A percentile compares a stretch with the other conserved stretches of the same genome.
These are phyloP conservation scores for Clathrospora elynae DNA, from an alignment of 2,329 filamentous ascomycete genomes.

Conservation along the genomic window DNA sequence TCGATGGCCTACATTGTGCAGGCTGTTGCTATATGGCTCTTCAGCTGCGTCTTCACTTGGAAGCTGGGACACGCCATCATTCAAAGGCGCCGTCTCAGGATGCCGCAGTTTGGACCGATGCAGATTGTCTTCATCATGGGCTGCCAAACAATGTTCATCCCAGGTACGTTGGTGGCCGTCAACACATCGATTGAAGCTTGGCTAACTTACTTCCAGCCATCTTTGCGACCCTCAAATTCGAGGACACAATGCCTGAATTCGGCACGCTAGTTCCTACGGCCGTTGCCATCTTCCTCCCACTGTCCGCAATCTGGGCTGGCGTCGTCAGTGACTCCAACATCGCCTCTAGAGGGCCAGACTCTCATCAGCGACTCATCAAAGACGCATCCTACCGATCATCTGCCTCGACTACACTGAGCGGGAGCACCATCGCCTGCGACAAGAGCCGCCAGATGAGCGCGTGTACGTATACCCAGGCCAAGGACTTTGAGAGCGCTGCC, in stretches of 20 bases:
- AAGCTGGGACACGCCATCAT: conserved; percentile 65
- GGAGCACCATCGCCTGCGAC: conserved; percentile 18
- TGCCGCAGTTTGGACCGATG: conserved; percentile 67
- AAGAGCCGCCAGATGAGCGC: conserved; percentile 27
- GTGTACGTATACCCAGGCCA: conserved; percentile 23
- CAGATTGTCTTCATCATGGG: conserved; percentile 71
- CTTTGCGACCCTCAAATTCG: conserved; percentile 64
- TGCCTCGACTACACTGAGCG: conserved; percentile 7
- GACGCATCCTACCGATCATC: conserved; percentile 28
- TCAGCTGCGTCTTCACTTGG: conserved; percentile 64
- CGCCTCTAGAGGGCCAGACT: conserved; percentile 26
- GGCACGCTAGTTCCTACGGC: conserved; percentile 61
- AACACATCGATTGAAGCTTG: neutral
- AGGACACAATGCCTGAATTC: conserved; percentile 58
- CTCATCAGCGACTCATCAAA: conserved; percentile 36
- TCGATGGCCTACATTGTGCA: conserved; percentile 56
- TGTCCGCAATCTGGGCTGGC: conserved; percentile 69
- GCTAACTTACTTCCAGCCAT: conserved; percentile 55
- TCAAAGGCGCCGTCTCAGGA: conserved; percentile 61
- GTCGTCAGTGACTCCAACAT: conserved; percentile 34
- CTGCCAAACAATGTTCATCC: conserved; percentile 68
- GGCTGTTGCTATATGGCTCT: conserved; percentile 64
- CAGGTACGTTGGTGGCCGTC: conserved; percentile 52
- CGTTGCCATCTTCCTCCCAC: conserved; percentile 66
- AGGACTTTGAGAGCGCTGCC: conserved; percentile 21